phyloP scores from a whole-genome alignment of 176 grass and related monocot species.

The Phyllostachys edulis region DNA sequence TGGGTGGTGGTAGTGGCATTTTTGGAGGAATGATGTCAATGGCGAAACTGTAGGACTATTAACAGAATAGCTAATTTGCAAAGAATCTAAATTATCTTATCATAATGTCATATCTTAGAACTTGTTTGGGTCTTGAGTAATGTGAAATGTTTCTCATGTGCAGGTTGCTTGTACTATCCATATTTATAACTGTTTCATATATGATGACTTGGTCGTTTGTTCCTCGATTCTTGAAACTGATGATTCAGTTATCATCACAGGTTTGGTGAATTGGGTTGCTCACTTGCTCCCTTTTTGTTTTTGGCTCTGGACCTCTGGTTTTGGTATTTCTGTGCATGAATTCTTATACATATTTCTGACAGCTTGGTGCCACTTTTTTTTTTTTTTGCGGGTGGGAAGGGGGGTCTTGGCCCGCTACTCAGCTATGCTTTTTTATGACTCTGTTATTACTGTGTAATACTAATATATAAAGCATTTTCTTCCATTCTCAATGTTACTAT shows the following conservation, averaged over 20 bases:
- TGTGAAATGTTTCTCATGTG: slow-evolving; percentile 44
- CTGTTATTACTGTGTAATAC: neutral
- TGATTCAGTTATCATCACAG: slow-evolving; percentile 97
- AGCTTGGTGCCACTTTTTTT: neutral
- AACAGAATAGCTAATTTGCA: slow-evolving; percentile 8
- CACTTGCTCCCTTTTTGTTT: slow-evolving; percentile 13
- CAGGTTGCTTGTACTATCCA: slow-evolving; percentile 87
- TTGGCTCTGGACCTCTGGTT: neutral
- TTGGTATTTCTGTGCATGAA: slow-evolving; percentile 8
- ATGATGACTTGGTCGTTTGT: slow-evolving; percentile 95
- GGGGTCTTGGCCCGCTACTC: neutral
- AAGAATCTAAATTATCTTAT: slow-evolving; percentile 2
- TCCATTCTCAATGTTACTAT: neutral
- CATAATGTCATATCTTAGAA: neutral
- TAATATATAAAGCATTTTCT: neutral
- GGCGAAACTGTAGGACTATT: slow-evolving; percentile 73
- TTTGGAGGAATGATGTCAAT: slow-evolving; percentile 95
- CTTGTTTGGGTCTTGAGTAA: slow-evolving; percentile 7
- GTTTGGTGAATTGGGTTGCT: slow-evolving; percentile 46
- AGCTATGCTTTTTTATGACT: neutral
- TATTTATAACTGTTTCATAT: slow-evolving; percentile 75
- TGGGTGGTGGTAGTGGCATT: slow-evolving; percentile 80
- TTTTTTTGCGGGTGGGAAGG: neutral
- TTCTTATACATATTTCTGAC: slow-evolving; percentile 28
- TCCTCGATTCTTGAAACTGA: slow-evolving; percentile 96